Percentiles rank a stretch among this genome's conserved stretches.
Evolutionary conservation across 2,329 filamentous ascomycete genomes (phyloP).

Genomic region (Canariomyces notabilis): DNA sequence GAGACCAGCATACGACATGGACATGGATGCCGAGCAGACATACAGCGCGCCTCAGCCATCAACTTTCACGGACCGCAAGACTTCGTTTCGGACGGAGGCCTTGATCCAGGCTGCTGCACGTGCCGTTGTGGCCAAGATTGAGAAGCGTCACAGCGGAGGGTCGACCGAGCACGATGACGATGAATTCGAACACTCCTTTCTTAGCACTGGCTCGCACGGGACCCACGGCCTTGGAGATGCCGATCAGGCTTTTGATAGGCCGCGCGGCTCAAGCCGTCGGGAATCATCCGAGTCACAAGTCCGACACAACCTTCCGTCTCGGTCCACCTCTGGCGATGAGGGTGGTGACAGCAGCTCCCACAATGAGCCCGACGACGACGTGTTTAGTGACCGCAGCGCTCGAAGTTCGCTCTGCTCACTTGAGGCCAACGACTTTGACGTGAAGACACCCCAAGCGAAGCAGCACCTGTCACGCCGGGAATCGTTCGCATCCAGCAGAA

Average conservation of each 20-base stretch:
- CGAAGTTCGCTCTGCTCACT: constrained; percentile 54
- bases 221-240: constrained; percentile 12
- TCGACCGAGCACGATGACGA: constrained; percentile 12
- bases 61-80: constrained; percentile 31
- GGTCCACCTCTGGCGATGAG: constrained; percentile 29
- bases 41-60: constrained; percentile 14
- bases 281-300: constrained; percentile 22
- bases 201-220: constrained; percentile 20
- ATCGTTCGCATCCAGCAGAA: constrained; percentile 20
- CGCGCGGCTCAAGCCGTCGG: constrained; percentile 15
- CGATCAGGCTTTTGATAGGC: constrained; percentile 12
- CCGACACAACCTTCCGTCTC: constrained; percentile 20
- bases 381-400: constrained; percentile 55
- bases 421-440: constrained; percentile 8
- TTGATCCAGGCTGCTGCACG: constrained; percentile 50
- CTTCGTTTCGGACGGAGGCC: constrained; percentile 44
- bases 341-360: constrained; percentile 45
- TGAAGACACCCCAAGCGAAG: constrained; percentile 23
- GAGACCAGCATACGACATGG: not conserved
- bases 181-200: constrained; percentile 19
- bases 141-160: constrained; percentile 31
- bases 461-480: constrained; percentile 28
- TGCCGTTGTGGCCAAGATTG: constrained; percentile 46
- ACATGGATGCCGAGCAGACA: constrained; percentile 10
- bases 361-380: constrained; percentile 49